Base-by-base conservation (phyloP, 139 green algal species). In the Desmodesmus armatus region DNA sequence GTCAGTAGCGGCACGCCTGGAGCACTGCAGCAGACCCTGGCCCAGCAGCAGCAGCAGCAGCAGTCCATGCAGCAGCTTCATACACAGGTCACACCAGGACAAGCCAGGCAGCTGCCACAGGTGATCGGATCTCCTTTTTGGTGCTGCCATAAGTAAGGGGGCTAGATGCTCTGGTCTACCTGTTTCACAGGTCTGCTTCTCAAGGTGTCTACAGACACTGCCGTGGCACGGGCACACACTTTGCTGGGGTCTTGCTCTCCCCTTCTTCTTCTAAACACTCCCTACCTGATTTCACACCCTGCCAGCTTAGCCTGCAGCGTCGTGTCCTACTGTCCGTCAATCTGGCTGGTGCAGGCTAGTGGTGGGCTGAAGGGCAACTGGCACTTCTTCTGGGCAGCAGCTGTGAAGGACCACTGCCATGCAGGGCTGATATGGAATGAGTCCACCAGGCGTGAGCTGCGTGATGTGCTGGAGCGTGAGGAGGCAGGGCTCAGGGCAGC, bases 361-460 rank as follows among this genome's bases (percentile, higher is more conserved):
- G 78, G 70, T 55, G 82, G 87, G 9, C 88, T 96, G 31, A 83
- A 79, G 17, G 89, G 92, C 72, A 97, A 98, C 89, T 98, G 96
- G 96, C 85, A 83, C 3, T 94, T 91, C 0, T 94, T 98, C 47
- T 98, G 96, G 96, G 67, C 37, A 23, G 91, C 91, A 0, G 85
- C 91, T 6, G 60, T 43, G 23, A 47, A 82, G 11, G 94, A 98
- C 87, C 94, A 98, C 87, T 90, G 86, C 82, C 93, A 97, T 58
- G 93, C 94, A 13, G 92, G 89, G 7, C 90, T 98, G n/a, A 92
- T 99, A 33, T 99, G 96, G 96, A 97, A 98, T 51, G 93, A 98
- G 84, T 41, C 63, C 39, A 96, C 91, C 1, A 87, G 96, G 0
- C 71, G 82, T 31, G 96, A 99, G 90, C 91, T 99, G 73, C 79